Evolutionary conservation across 106 monocot genomes (phyloP).

Genomic region (Dendrobium nobile): DNA sequence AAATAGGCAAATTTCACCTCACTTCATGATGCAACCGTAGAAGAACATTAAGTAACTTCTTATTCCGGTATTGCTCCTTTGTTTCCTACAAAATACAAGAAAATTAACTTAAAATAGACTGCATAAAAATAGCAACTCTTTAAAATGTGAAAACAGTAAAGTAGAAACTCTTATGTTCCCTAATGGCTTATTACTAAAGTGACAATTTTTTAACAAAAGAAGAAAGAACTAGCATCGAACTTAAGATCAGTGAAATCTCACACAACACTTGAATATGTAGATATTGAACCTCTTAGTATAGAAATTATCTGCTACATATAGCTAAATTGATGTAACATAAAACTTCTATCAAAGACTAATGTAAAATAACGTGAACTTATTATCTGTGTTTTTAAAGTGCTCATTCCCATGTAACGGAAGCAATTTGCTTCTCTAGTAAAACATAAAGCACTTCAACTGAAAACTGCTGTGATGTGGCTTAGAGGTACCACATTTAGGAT

Average conservation of each 20-base stretch:
- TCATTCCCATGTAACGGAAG: not conserved
- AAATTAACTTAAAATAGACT: not conserved
- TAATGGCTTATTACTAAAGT: too few species aligned
- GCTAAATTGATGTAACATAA: not conserved
- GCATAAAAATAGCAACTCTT: not conserved
- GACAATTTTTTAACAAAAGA: not conserved
- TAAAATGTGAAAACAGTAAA: not conserved
- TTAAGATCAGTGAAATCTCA: not conserved
- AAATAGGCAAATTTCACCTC: conserved; percentile 36
- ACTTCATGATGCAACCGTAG: conserved; percentile 84
- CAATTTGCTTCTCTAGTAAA: not conserved
- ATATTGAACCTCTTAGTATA: not conserved
- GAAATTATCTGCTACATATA: not conserved
- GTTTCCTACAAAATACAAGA: conserved; percentile 42
- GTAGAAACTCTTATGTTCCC: too few species aligned
- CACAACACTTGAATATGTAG: not conserved
- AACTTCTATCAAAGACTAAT: not conserved
- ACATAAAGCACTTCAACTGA: not conserved
- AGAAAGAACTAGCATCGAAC: not conserved
- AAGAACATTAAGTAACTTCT: conserved; percentile 80
- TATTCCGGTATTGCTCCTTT: conserved; percentile 84
- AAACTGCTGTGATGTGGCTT: not conserved
- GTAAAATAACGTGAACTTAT: not conserved
- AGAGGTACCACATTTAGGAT: not conserved
- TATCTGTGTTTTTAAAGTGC: not conserved